Evolutionary conservation across 2,329 filamentous ascomycete genomes (phyloP), one percentile per base, ranked within the genome.

Genomic region (Penicillium sp.): DNA sequence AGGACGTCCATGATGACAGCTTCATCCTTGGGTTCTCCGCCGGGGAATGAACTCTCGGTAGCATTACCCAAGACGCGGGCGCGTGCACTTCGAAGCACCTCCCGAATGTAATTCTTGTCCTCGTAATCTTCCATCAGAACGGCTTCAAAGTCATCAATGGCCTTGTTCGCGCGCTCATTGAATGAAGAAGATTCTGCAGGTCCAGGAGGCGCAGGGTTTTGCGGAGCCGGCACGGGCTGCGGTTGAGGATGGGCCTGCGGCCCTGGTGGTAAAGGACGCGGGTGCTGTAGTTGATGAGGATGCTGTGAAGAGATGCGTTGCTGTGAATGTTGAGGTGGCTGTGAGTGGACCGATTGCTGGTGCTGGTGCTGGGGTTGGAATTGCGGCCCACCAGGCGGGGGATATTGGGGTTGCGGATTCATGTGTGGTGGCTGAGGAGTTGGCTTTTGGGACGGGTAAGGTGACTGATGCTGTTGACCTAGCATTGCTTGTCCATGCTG

Each of bases 101-200:
- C 64, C 17, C 65, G 64, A 48, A 70, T 69, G 45, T 70, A 70
- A 39, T 70, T 66, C 53, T 68, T 67, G 44, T 70, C 67, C 40
- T 70, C 66, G 37, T 69, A 70, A 43, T 70, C 67, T 43, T 70
- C 67, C 59, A 69, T 67, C 10, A 70, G 59, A 9, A 70, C 66
- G 13, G 65, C 62, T 43, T 70, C 67, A 35, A 70, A 70, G 46
- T 69, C 65, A 40, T 70, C 67, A 38, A 70, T 69, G 15, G 67
- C 67, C 50, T 69, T 68, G 50, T 64, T 67, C 8, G 67, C 67
- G 18, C 65, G 60, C 10, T 67, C 62, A 37, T 58, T 59, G 56
- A 70, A 70, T 10, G 62, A 64, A 3, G 60, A 57, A 18, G 59
- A 54, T 18, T 64, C 60, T 31, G 59, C 51, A 15, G 48, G 43